Base-by-base conservation (phyloP, 176 grass and related monocot species). In the Zizania latifolia region DNA sequence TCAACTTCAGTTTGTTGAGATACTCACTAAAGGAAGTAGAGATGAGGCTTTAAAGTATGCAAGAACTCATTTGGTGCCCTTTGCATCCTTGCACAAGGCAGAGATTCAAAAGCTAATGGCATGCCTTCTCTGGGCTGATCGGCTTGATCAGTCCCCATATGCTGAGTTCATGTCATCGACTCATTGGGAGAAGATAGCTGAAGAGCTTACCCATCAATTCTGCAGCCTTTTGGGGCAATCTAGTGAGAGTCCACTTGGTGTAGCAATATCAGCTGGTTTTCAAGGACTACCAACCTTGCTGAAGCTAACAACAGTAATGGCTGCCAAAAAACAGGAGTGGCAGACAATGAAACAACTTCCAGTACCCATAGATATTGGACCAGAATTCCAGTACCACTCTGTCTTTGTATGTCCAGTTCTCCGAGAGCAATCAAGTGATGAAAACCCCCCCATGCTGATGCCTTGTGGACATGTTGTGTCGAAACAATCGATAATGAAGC, bases 371-470 rank as follows among this genome's bases (percentile, higher is more conserved):
- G 95, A 99, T 58, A 78, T 94, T 0, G 86, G 84, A 24, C 88
- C 81, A 19, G 91, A 99, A 56, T 92, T 92, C 28, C 91, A 92
- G 67, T 94, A 89, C 39, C 95, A 94, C 51, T 94, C 95, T 0
- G 87, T 99, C 10, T 94, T 99, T 48, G 89, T 99, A 33, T 99
- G 95, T 54, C 95, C 95, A 0, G 95, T 94, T 62, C 84, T 94
- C 8, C 81, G 86, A 17, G 95, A 99, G 59, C 91, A 94, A 75
- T 84, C 75, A 9, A 89, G 81, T 0, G 91, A 99, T 2, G 95
- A 99, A 58, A 99, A 99, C 71, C 95, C 95, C 6, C 91, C 95
- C 0, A 94, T 99, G 91, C 69, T 93, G 76, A 94, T 99, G 91
- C 95, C 95, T 1, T 98, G 95, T 1, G 95, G 91, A 8, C 95